A percentile compares a stretch with the other conserved stretches of the same genome.
Evolutionary conservation across 768 basidiomycete species (phyloP).

Genomic region (Podaxis sp.): DNA sequence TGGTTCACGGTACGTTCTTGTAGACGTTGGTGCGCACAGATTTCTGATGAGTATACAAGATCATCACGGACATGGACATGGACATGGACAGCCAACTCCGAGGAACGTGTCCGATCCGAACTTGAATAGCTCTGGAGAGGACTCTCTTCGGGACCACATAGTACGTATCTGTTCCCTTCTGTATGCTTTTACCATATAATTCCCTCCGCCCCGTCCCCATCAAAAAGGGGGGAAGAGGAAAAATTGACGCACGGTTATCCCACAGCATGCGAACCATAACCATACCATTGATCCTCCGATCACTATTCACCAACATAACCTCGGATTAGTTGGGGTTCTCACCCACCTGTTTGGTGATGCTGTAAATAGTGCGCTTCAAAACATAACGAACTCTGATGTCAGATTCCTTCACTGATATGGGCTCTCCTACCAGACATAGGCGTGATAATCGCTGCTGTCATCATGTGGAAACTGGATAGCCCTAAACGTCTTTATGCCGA

Average conservation of each 20-base stretch:
- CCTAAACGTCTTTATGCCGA: conserved; percentile 53
- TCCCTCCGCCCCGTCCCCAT: neutral
- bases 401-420: neutral
- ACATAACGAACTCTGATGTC: neutral
- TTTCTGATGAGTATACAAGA: conserved; percentile 23
- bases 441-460: conserved; percentile 49
- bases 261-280: conserved; percentile 50
- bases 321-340: conserved; percentile 48
- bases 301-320: conserved; percentile 34
- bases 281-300: conserved; percentile 42
- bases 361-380: conserved; percentile 42
- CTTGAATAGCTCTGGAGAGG: conserved; percentile 15
- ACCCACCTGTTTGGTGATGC: conserved; percentile 55
- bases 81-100: conserved; percentile 27
- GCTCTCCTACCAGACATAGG: conserved; percentile 41
- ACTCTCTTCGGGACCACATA: conserved; percentile 28
- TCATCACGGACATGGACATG: conserved; percentile 44
- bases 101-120: conserved; percentile 20
- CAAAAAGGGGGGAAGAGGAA: neutral
- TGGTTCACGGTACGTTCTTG: conserved; percentile 43
- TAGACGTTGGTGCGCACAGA: neutral
- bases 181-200: too few species aligned
- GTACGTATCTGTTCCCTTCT: conserved; percentile 21
- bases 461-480: conserved; percentile 43
- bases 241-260: neutral